These are phyloP conservation scores for Syzygium oleosum DNA, from an alignment of 345 rosid species.

Conservation along the genomic window DNA sequence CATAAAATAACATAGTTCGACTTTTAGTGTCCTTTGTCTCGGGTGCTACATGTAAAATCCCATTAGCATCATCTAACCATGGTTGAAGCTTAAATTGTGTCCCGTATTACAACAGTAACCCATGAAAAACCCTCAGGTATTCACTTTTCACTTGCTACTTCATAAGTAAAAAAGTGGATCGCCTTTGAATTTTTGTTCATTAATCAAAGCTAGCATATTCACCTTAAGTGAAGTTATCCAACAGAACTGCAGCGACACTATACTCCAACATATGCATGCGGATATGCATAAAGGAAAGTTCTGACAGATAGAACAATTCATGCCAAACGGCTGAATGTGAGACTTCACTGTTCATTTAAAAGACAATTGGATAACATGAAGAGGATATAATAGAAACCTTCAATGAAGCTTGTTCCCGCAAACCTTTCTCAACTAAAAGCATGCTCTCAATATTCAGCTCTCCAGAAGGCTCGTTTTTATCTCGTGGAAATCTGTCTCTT, in stretches of 20 bases:
- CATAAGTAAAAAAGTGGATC: background rate
- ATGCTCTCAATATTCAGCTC: constrained; percentile 74
- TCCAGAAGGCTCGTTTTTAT: constrained; percentile 33
- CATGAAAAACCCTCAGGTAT: background rate
- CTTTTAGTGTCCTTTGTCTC: background rate
- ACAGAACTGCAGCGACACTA: background rate
- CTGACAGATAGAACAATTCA: background rate
- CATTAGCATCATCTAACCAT: background rate
- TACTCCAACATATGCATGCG: background rate
- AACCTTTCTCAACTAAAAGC: constrained; percentile 81
- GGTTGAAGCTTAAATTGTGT: background rate
- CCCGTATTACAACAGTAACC: background rate
- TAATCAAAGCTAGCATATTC: background rate
- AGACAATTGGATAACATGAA: background rate
- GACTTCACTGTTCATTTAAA: background rate
- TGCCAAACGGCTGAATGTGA: background rate
- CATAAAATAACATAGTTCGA: background rate
- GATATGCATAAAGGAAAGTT: background rate
- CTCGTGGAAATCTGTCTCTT: constrained; percentile 33
- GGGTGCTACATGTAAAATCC: background rate
- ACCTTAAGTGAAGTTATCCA: background rate
- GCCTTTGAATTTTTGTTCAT: background rate
- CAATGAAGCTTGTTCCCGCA: constrained; percentile 67
- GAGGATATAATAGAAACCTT: constrained; percentile 42
- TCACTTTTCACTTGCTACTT: background rate